Evolutionary conservation across 176 grass and related monocot genomes (phyloP).

Genomic region (Zizania latifolia): DNA sequence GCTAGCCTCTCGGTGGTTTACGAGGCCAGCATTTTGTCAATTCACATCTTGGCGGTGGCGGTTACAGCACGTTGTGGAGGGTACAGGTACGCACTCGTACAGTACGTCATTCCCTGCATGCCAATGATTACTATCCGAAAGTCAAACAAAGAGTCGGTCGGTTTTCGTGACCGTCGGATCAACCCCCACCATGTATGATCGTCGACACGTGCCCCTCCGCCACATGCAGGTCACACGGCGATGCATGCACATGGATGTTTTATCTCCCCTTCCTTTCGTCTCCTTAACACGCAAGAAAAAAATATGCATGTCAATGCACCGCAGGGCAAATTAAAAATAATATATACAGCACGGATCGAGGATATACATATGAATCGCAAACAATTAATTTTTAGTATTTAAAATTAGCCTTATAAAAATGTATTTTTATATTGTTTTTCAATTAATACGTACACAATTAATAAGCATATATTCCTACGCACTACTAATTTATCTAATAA

Average conservation of each 20-base stretch:
- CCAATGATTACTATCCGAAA: slow-evolving; percentile 5
- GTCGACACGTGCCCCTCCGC: background rate
- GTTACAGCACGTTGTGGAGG: background rate
- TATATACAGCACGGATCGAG: too few relatives aligned
- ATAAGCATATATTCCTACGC: too few relatives aligned
- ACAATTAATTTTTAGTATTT: too few relatives aligned
- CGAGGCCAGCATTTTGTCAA: background rate
- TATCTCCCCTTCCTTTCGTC: too few relatives aligned
- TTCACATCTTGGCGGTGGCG: background rate
- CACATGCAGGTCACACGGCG: too few relatives aligned
- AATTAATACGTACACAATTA: too few relatives aligned
- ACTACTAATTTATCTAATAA: too few relatives aligned
- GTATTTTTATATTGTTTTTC: too few relatives aligned
- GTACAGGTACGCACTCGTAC: slow-evolving; percentile 21
- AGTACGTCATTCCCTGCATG: background rate
- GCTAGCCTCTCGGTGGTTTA: background rate
- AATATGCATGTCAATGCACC: background rate
- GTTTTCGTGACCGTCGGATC: background rate
- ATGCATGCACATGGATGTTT: too few relatives aligned
- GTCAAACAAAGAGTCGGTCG: background rate
- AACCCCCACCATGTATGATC: background rate
- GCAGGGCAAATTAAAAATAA: background rate
- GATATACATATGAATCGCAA: too few relatives aligned
- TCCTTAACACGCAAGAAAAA: background rate
- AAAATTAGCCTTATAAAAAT: too few relatives aligned